phyloP scores from a whole-genome alignment of 2,329 filamentous ascomycete genomes.

The Penicillium sp. region DNA sequence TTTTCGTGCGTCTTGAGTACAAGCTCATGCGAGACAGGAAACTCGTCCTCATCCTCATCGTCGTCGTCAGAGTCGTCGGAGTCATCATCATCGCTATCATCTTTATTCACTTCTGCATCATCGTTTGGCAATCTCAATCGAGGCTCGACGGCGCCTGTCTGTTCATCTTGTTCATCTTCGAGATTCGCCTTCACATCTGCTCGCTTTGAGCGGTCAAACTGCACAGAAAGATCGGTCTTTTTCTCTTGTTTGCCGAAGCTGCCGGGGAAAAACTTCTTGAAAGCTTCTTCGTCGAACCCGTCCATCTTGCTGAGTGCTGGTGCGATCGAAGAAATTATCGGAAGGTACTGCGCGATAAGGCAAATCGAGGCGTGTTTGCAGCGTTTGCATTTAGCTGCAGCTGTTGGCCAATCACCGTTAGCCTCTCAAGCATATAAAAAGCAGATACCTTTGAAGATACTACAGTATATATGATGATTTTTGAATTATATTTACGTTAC shows the following conservation, averaged over 20 bases:
- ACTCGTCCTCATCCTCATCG: slow-evolving; percentile 76
- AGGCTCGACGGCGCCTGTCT: background rate
- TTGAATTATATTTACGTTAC: background rate
- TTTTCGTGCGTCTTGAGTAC: slow-evolving; percentile 88
- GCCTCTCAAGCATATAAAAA: too few relatives aligned
- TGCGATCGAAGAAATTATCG: background rate
- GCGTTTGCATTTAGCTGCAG: slow-evolving; percentile 8
- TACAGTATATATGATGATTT: too few relatives aligned
- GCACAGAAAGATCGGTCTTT: slow-evolving; percentile 69
- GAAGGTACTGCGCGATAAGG: background rate
- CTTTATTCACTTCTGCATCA: slow-evolving; percentile 21
- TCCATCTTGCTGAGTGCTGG: slow-evolving; percentile 29
- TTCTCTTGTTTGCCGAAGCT: slow-evolving; percentile 81
- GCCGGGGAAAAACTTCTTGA: slow-evolving; percentile 65
- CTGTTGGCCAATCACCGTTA: slow-evolving; percentile 8
- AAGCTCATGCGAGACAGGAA: slow-evolving; percentile 88
- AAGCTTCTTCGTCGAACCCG: slow-evolving; percentile 43
- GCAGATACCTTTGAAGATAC: background rate
- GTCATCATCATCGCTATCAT: slow-evolving; percentile 46
- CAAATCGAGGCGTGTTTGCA: slow-evolving; percentile 7
- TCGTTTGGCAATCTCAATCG: slow-evolving; percentile 6
- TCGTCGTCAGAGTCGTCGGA: slow-evolving; percentile 58
- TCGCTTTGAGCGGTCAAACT: slow-evolving; percentile 76
- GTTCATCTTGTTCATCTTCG: slow-evolving; percentile 15
- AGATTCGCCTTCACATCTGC: slow-evolving; percentile 40